A percentile compares a stretch with the other conserved stretches of the same genome.
Conservation (phyloP, 495 filamentous ascomycete genomes). For the Apiosordaria backusii region DNA sequence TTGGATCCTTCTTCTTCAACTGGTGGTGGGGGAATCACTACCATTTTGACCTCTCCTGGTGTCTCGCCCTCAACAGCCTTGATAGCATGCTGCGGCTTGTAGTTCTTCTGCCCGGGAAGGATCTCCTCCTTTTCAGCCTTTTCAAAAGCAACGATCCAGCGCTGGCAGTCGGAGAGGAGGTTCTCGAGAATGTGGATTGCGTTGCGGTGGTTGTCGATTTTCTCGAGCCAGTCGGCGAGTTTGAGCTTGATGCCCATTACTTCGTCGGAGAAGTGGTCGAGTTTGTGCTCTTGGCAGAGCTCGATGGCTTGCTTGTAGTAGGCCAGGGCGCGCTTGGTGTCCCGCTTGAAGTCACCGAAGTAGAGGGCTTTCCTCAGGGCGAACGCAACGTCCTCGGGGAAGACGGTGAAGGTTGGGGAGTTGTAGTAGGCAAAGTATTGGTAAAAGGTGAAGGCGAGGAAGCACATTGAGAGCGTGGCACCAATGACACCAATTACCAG, state of each 20-base stretch:
- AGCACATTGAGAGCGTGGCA: background rate
- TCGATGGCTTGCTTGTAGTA: conserved; percentile 76
- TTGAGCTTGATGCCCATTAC: conserved; percentile 85
- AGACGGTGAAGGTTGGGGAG: conserved; percentile 54
- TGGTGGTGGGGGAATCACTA: background rate
- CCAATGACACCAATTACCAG: conserved; percentile 39
- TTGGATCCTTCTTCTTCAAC: conserved; percentile 8
- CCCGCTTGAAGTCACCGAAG: conserved; percentile 69
- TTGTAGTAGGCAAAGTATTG: conserved; percentile 66
- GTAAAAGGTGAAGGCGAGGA: conserved; percentile 1
- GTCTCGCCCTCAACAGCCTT: background rate
- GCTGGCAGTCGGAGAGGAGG: conserved; percentile 56
- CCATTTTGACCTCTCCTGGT: background rate
- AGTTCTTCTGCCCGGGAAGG: conserved; percentile 25
- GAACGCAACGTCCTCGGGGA: conserved; percentile 73
- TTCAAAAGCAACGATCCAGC: conserved; percentile 59
- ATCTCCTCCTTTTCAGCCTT: conserved; percentile 50
- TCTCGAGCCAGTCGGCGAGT: conserved; percentile 73
- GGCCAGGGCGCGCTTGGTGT: conserved; percentile 70
- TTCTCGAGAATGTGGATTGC: conserved; percentile 72
- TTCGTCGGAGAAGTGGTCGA: conserved; percentile 88
- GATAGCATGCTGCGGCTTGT: background rate
- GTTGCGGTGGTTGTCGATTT: conserved; percentile 58
- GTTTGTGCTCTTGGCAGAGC: conserved; percentile 62
- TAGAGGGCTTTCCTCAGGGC: conserved; percentile 82